phyloP scores from a whole-genome alignment of 2,329 filamentous ascomycete species.

The Pyrenochaeta sp. region DNA sequence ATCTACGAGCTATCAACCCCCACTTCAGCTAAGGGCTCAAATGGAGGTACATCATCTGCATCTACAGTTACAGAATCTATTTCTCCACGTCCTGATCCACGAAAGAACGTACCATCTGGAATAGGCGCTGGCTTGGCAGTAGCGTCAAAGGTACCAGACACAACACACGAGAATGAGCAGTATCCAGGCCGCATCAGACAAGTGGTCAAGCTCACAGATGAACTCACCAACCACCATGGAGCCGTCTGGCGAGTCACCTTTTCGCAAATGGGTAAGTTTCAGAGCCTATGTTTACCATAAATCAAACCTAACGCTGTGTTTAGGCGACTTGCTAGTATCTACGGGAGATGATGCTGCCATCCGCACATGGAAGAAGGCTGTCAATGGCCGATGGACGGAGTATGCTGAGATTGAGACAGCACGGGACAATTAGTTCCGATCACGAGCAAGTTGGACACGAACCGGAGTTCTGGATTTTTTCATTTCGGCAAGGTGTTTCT shows the following conservation, averaged over 20 bases:
- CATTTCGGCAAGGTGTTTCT: slow-evolving; percentile 4
- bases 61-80: slow-evolving; percentile 26
- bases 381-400: slow-evolving; percentile 57
- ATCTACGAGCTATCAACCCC: slow-evolving; percentile 81
- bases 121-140: slow-evolving; percentile 62
- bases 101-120: slow-evolving; percentile 55
- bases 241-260: slow-evolving; percentile 81
- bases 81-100: slow-evolving; percentile 32
- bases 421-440: slow-evolving; percentile 31
- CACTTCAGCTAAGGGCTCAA: slow-evolving; percentile 52
- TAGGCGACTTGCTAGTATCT: slow-evolving; percentile 76
- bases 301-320: slow-evolving; percentile 46
- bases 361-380: slow-evolving; percentile 58
- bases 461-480: slow-evolving; percentile 23
- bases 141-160: slow-evolving; percentile 51
- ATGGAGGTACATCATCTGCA: slow-evolving; percentile 28
- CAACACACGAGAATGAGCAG: slow-evolving; percentile 62
- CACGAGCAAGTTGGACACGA: not conserved
- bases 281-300: no score
- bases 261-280: slow-evolving; percentile 53
- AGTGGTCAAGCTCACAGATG: slow-evolving; percentile 68
- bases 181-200: slow-evolving; percentile 73
- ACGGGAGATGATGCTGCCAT: slow-evolving; percentile 76
- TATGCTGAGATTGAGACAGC: slow-evolving; percentile 57
- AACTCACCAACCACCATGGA: slow-evolving; percentile 70